Percentiles rank a stretch among this genome's conserved stretches.
phyloP scores from a whole-genome alignment of 495 filamentous ascomycete species.

The Xylaria scruposa region DNA sequence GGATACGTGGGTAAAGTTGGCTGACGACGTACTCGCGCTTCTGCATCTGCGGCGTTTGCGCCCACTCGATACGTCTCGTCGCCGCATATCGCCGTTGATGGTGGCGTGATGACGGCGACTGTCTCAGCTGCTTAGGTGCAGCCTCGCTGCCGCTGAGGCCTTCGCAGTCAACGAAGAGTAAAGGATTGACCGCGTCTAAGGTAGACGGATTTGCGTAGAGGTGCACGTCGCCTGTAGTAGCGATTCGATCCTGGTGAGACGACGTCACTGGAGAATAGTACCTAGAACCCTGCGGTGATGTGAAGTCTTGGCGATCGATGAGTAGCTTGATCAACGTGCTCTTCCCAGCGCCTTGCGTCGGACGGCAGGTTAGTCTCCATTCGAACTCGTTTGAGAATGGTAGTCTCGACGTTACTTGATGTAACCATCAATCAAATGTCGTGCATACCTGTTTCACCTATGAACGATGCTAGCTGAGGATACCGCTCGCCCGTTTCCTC shows the following conservation, averaged over 20 bases:
- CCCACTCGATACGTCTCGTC: conserved; percentile 48
- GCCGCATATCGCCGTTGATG: conserved; percentile 25
- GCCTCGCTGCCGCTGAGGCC: conserved; percentile 59
- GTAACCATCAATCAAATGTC: conserved; percentile 6
- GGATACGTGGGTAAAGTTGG: conserved; percentile 59
- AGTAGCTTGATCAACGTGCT: conserved; percentile 64
- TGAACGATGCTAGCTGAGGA: conserved; percentile 56
- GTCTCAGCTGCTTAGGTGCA: conserved; percentile 48
- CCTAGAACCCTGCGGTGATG: conserved; percentile 26
- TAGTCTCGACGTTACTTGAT: not conserved
- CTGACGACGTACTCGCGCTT: conserved; percentile 53
- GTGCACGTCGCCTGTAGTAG: conserved; percentile 69
- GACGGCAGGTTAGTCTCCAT: conserved; percentile 18
- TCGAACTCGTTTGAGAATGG: conserved; percentile 25
- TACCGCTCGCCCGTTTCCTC: conserved; percentile 41
- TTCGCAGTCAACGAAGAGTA: conserved; percentile 66
- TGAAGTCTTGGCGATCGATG: conserved; percentile 46
- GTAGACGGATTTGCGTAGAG: conserved; percentile 66
- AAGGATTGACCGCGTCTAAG: conserved; percentile 46
- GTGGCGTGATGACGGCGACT: conserved; percentile 26
- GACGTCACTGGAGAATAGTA: conserved; percentile 47
- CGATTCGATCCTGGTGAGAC: conserved; percentile 49
- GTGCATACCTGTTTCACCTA: conserved; percentile 54
- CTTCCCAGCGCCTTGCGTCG: conserved; percentile 58
- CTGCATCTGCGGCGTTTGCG: conserved; percentile 46